Conservation (phyloP, 1,284 basidiomycete genomes). For the Ustilago loliicola region DNA sequence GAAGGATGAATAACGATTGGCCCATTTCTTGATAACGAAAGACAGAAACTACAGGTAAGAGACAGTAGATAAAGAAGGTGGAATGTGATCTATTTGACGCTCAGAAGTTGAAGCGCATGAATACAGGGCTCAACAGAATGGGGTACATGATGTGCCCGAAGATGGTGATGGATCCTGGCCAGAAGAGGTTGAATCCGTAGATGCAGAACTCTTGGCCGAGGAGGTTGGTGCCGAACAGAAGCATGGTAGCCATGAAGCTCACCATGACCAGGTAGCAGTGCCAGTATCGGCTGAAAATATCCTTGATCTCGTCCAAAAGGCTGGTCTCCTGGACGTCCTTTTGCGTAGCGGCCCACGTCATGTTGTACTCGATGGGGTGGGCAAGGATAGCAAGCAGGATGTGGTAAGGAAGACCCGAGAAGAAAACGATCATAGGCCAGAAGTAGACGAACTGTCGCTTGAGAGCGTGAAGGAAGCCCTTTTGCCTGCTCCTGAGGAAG, state of each 20-base stretch:
- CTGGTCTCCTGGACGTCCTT: conserved; percentile 65
- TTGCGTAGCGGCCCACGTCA: conserved; percentile 76
- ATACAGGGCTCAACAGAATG: conserved; percentile 47
- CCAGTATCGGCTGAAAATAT: conserved; percentile 73
- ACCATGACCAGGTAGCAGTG: conserved; percentile 74
- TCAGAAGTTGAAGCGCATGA: conserved; percentile 58
- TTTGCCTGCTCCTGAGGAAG: conserved; percentile 83
- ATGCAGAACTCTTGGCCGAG: conserved; percentile 77
- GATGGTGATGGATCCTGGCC: conserved; percentile 32
- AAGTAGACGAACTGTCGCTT: conserved; percentile 81
- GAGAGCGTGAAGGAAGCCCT: conserved; percentile 75
- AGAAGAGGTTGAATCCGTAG: conserved; percentile 42
- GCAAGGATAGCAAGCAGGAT: conserved; percentile 83
- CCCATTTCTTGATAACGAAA: conserved; percentile 4
- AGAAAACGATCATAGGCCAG: conserved; percentile 74
- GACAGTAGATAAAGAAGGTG: neutral
- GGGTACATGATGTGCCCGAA: conserved; percentile 51
- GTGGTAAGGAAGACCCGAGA: conserved; percentile 74
- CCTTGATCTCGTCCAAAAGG: conserved; percentile 84
- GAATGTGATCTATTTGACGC: conserved; percentile 2
- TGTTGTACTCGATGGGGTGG: conserved; percentile 85
- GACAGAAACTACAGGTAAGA: neutral
- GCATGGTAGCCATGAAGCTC: conserved; percentile 76
- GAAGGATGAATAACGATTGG: neutral
- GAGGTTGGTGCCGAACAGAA: conserved; percentile 75